phyloP scores from a whole-genome alignment of 257 asterid genomes.

The Voacanga thouarsii region DNA sequence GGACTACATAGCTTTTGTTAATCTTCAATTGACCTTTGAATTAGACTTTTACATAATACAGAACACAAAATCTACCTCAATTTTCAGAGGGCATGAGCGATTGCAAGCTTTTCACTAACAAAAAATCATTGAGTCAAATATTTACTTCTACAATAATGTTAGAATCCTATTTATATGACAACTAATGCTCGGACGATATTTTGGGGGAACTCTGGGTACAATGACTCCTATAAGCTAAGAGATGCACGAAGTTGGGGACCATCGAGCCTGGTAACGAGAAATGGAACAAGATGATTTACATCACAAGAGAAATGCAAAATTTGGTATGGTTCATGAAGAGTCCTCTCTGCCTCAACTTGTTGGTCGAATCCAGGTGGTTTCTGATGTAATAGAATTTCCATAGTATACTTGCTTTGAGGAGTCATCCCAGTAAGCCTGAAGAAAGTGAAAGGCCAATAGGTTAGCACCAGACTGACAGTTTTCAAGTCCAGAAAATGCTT shows the following conservation, averaged over 20 bases:
- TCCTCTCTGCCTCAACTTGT: slow-evolving; percentile 13
- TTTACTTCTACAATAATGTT: neutral
- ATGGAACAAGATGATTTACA: neutral
- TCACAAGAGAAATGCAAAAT: neutral
- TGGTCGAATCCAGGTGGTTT: slow-evolving; percentile 81
- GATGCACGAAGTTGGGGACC: neutral
- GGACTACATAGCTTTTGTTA: too few species aligned
- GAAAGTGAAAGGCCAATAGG: neutral
- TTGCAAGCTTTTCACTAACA: too few species aligned
- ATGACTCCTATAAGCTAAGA: too few species aligned
- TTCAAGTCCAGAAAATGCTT: neutral
- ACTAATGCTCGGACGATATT: too few species aligned
- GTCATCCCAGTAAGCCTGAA: slow-evolving; percentile 82
- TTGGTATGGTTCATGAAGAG: neutral
- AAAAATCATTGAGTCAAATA: too few species aligned
- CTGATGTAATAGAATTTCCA: slow-evolving; percentile 65
- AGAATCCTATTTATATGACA: neutral
- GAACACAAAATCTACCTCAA: too few species aligned
- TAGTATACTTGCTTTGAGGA: slow-evolving; percentile 72
- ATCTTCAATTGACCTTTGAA: too few species aligned
- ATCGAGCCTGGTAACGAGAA: neutral
- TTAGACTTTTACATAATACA: too few species aligned
- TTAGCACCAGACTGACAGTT: neutral
- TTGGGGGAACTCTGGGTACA: too few species aligned
- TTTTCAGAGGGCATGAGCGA: too few species aligned